Percentiles rank a stretch among this genome's conserved stretches.
Conservation (phyloP, 495 filamentous ascomycete genomes). For the Podospora bellae-mahoneyi region DNA sequence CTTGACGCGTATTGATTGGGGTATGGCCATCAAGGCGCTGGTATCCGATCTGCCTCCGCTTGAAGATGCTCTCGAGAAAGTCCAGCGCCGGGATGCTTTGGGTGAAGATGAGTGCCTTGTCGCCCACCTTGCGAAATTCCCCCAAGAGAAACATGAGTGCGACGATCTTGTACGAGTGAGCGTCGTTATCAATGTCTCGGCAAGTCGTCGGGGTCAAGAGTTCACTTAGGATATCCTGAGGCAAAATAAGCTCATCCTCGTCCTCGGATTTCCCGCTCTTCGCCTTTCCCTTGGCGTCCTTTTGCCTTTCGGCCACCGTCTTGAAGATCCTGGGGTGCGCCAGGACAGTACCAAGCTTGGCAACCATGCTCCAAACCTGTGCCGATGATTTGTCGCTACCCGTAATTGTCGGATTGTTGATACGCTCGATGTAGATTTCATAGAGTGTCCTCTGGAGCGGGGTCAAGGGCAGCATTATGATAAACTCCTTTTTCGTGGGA, state of each 20-base stretch:
- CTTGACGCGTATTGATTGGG: slow-evolving; percentile 52
- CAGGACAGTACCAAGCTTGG: slow-evolving; percentile 61
- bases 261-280: slow-evolving; percentile 26
- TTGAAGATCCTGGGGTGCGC: slow-evolving; percentile 70
- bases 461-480: slow-evolving; percentile 69
- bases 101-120: slow-evolving; percentile 80
- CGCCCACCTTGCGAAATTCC: slow-evolving; percentile 54
- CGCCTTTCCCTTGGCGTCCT: slow-evolving; percentile 14
- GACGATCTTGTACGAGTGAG: slow-evolving; percentile 62
- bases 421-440: slow-evolving; percentile 49
- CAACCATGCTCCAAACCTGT: slow-evolving; percentile 36
- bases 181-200: slow-evolving; percentile 30
- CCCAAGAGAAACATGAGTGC: slow-evolving; percentile 64
- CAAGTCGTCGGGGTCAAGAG: slow-evolving; percentile 30
- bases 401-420: slow-evolving; percentile 5
- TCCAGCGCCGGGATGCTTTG: slow-evolving; percentile 67
- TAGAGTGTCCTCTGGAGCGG: slow-evolving; percentile 63
- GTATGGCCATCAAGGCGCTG: slow-evolving; percentile 66
- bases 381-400: slow-evolving; percentile 7
- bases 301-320: slow-evolving; percentile 36
- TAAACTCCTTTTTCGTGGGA: slow-evolving; percentile 74
- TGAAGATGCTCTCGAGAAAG: slow-evolving; percentile 59
- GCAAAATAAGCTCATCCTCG: slow-evolving; percentile 25
- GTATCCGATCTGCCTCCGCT: slow-evolving; percentile 40
- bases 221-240: slow-evolving; percentile 33